Base-by-base conservation (phyloP, 2,329 filamentous ascomycete genomes). In the Lecanicillium sp. region DNA sequence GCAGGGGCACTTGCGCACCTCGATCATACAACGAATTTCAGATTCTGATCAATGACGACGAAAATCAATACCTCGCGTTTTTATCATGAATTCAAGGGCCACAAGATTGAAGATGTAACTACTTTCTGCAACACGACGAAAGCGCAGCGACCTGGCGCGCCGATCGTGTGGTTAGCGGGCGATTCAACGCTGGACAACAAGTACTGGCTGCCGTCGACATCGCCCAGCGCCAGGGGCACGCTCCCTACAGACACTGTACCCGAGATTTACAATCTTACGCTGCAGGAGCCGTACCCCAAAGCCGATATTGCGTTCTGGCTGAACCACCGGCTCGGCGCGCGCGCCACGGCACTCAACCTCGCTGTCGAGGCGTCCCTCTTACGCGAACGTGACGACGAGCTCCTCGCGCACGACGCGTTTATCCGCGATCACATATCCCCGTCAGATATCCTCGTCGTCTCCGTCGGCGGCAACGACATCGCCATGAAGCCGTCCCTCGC, bases 111-210 rank as follows among this genome's bases (percentile, higher is more conserved):
- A 3, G 46, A 49, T 20, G 11, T 44, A 2, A 19, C 38, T 17
- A 37, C 30, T 1, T 49, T 49, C 12, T 35, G 37, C 19, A 9
- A 43, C 20, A 43, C 38, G 6, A 15, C 26, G 15, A 26, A 24
- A 4, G 12, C 46, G 8, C 29, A 27, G 3, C 39, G 46, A 15
- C 38, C 29, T 4, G 39, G 9, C 14, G n/a, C 19, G 7, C 46
- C 46, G 2, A 44, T 49, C n/a, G 39, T 44, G 15, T 49, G 44
- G 26, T n/a, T 49, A 14, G 46, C 46, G 10, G 46, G 46, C 11
- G 46, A 48, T 24, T 48, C 46, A 4, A 43, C 46, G 1, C 32
- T 48, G 3, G 46, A 48, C 38, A 48, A 48, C 38, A 48, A 48
- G 30, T 43, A 36, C 38, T 48, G 46, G 46, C 29, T 48, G 21